A percentile compares a stretch with the other conserved stretches of the same genome.
Evolutionary conservation across 352 stramenopile genomes (phyloP).

Genomic region (Pythium chondricola): DNA sequence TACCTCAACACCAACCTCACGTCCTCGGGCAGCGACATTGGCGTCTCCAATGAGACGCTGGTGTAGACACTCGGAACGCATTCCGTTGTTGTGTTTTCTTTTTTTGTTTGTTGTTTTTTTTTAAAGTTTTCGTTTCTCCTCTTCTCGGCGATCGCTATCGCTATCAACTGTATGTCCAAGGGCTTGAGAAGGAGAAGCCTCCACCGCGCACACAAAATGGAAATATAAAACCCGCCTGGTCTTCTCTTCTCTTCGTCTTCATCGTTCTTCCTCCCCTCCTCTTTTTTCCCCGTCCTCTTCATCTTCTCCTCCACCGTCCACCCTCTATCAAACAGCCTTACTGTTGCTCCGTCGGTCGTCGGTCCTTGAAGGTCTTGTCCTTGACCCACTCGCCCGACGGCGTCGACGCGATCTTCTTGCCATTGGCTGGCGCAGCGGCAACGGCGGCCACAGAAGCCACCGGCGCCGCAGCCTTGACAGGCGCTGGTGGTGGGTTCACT

Average conservation of each 20-base stretch:
- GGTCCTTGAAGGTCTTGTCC: conserved; percentile 24
- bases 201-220: neutral
- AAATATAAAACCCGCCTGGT: neutral
- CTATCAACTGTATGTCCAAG: conserved; percentile 22
- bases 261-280: neutral
- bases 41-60: conserved; percentile 40
- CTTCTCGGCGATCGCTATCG: conserved; percentile 1
- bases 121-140: conserved; percentile 8
- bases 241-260: neutral
- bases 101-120: conserved; percentile 6
- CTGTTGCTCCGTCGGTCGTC: conserved; percentile 31
- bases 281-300: neutral
- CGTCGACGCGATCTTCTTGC: too few relatives aligned
- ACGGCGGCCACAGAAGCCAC: neutral
- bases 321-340: conserved; percentile 19
- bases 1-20: conserved; percentile 61
- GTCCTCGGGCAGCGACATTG: conserved; percentile 26
- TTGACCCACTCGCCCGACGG: conserved; percentile 15
- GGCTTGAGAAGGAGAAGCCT: neutral
- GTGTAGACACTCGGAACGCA: conserved; percentile 13
- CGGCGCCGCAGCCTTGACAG: conserved; percentile 21
- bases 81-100: conserved; percentile 1
- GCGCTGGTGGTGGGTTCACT: conserved; percentile 25
- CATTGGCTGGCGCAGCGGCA: conserved; percentile 6
- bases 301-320: neutral